Conservation (phyloP, 2,329 filamentous ascomycete species). For the Trematosphaeria pertusa region DNA sequence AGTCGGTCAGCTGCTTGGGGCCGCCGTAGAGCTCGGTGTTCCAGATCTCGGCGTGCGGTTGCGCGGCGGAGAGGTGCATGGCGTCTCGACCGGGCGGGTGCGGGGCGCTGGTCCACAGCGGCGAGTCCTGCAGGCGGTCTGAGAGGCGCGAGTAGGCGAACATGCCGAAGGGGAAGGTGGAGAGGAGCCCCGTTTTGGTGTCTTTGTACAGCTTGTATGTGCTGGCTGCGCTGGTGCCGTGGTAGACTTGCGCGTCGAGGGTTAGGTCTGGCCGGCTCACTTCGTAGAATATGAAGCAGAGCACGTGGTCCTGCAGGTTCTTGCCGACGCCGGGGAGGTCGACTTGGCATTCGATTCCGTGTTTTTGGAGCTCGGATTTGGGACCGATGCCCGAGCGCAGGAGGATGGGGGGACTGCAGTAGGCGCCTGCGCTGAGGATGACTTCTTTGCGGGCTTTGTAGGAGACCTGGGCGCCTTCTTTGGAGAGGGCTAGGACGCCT, state of each 20-base stretch:
- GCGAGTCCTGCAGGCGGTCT: conserved; percentile 62
- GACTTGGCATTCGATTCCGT: conserved; percentile 60
- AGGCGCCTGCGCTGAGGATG: conserved; percentile 41
- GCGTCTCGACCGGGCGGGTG: conserved; percentile 60
- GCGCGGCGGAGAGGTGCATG: conserved; percentile 64
- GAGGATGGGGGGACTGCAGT: conserved; percentile 48
- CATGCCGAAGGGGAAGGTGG: conserved; percentile 68
- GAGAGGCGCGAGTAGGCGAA: conserved; percentile 70
- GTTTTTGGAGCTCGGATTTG: conserved; percentile 56
- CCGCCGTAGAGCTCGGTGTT: conserved; percentile 68
- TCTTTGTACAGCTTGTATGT: conserved; percentile 64
- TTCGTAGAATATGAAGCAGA: conserved; percentile 66
- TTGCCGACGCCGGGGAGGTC: conserved; percentile 68
- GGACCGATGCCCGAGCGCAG: conserved; percentile 67
- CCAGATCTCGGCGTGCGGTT: conserved; percentile 70
- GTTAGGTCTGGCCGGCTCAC: conserved; percentile 60
- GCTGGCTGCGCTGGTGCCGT: conserved; percentile 58
- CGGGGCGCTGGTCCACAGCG: conserved; percentile 61
- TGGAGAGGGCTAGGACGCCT: conserved; percentile 53
- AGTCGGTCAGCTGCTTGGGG: conserved; percentile 62
- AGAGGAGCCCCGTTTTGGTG: conserved; percentile 64
- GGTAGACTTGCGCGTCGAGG: conserved; percentile 64
- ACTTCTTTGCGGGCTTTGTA: conserved; percentile 46
- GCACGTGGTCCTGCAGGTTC: conserved; percentile 69
- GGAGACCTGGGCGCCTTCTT: conserved; percentile 47